phyloP scores from a whole-genome alignment of 371 early-diverging fungal species.

The Mucor circinelloides region DNA sequence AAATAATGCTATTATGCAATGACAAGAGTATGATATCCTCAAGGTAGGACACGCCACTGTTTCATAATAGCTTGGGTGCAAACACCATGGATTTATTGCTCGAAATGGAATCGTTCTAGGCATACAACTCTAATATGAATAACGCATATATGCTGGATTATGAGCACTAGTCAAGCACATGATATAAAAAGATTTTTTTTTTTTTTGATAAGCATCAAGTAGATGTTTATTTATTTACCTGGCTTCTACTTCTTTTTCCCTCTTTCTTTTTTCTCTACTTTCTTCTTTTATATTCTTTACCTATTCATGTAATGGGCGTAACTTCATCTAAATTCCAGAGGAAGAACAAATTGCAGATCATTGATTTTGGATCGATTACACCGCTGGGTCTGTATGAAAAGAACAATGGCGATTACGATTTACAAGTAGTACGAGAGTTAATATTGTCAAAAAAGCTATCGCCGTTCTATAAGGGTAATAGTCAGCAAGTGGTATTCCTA shows the following conservation, averaged over 20 bases:
- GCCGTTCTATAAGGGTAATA: conserved; percentile 22
- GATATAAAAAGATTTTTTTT: neutral
- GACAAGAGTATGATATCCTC: neutral
- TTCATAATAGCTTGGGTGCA: neutral
- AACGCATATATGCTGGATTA: neutral
- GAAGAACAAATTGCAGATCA: neutral
- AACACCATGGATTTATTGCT: neutral
- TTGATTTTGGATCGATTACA: conserved; percentile 19
- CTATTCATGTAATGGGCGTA: conserved; percentile 4
- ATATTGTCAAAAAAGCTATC: conserved; percentile 11
- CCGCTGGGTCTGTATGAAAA: conserved; percentile 17
- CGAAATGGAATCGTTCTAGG: neutral
- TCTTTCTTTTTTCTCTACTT: neutral
- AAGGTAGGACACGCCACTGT: neutral
- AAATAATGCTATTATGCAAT: neutral
- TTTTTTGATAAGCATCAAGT: neutral
- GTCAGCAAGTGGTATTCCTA: neutral
- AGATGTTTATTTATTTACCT: neutral
- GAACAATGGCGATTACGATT: conserved; percentile 11
- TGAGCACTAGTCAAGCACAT: conserved; percentile 5
- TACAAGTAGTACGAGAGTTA: conserved; percentile 11
- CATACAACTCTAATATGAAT: neutral
- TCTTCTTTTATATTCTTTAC: neutral
- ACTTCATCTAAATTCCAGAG: neutral
- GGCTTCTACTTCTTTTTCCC: neutral